These are phyloP conservation scores for Juglanconis oblonga DNA, from an alignment of 2,329 filamentous ascomycete species.

Conservation along the genomic window DNA sequence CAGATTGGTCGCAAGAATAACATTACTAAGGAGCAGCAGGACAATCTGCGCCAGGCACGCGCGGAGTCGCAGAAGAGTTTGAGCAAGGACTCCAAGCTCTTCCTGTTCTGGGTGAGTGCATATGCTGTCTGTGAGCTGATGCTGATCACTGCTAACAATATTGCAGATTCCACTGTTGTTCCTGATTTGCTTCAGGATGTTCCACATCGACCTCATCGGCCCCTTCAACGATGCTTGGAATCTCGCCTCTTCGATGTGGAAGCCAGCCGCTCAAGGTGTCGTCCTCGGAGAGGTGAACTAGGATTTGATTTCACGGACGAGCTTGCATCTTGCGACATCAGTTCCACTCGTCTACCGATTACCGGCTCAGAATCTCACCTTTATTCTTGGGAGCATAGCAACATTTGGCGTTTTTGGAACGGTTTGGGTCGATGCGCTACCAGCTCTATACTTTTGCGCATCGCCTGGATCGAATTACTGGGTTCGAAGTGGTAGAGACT, in stretches of 20 bases:
- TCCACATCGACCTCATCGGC: constrained; percentile 14
- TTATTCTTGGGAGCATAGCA: not conserved
- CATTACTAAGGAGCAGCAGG: constrained; percentile 64
- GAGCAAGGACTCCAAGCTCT: constrained; percentile 62
- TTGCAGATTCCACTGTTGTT: constrained; percentile 15
- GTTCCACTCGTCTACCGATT: not conserved
- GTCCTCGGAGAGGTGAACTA: constrained; percentile 11
- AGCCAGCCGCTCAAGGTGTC: constrained; percentile 1
- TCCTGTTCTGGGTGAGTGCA: constrained; percentile 63
- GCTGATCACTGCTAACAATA: not conserved
- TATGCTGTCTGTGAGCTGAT: not conserved
- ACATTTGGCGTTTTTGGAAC: not conserved
- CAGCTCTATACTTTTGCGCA: no score
- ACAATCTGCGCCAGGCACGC: constrained; percentile 58
- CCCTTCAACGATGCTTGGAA: constrained; percentile 7
- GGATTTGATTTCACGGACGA: not conserved
- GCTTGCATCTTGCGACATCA: not conserved
- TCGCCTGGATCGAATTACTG: no score
- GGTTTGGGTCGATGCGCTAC: no score
- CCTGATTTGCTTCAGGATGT: constrained; percentile 12
- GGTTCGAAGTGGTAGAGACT: no score
- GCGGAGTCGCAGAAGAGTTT: constrained; percentile 62
- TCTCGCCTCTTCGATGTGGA: not conserved
- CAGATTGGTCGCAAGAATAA: constrained; percentile 62
- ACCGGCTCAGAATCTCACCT: not conserved